Evolutionary conservation across 371 early-diverging fungal genomes (phyloP), one percentile per base, ranked within the genome.

Genomic region (Mortierella sp.): DNA sequence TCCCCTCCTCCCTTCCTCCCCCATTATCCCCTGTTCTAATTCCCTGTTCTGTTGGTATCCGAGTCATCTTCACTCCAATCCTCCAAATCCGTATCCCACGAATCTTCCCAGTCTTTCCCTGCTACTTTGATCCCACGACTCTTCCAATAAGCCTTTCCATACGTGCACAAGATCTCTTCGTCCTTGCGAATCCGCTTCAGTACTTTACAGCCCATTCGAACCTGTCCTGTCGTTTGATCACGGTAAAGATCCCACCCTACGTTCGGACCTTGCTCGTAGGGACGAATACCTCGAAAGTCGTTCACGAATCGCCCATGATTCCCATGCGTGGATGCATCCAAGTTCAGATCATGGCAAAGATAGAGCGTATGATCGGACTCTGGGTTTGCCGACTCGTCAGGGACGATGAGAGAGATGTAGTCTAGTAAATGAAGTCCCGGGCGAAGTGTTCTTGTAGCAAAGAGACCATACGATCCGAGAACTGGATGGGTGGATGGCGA

Each of bases 271-370:
- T 69, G 70, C 2, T 50, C 23, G 14, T 76, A 58, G n/a, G 58
- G 56, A 12, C 76, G 49, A 31, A 76, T 69, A 0, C 58, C 43
- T 13, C 76, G 54, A 30, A 76, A 76, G 23, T 76, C 76, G 21
- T 76, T 76, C 16, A 76, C 70, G 23, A 76, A 76, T 3, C 76
- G 76, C 0, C 69, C 76, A 7, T 76, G 76, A 43, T 76, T 76
- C 5, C 76, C 76, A 8, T 69, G 64, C 5, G 53, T 24, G 18
- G 76, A 76, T 2, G 76, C 76, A 46, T 76, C 76, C 26, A 76
- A 51, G 55, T 76, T 76, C 41, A 76, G 55, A 47, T 76, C 76
- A 43, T 61, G 59, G 23, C 57, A 30, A 21, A 76, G 64, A 34
- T 76, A 76, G 9, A 76, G 62, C 1, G 76, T 76, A 31, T 76